Conservation (phyloP, 225 moss, liverwort and hornwort genomes). For the Straminergon stramineum region DNA sequence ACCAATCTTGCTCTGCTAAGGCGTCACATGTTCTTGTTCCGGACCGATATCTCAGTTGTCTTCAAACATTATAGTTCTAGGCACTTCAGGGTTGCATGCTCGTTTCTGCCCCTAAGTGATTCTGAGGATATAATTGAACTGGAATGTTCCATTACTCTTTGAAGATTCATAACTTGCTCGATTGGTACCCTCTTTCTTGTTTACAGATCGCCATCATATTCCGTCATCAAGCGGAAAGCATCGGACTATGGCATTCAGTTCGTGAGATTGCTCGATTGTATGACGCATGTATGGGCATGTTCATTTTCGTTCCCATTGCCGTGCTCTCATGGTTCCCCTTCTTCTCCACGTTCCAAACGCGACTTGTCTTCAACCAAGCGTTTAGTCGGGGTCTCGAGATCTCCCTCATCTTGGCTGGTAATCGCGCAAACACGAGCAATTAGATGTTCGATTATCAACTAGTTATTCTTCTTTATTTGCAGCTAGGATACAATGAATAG, state of each 20-base stretch:
- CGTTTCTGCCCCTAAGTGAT: not conserved
- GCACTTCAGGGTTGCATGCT: not conserved
- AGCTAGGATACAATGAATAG: not conserved
- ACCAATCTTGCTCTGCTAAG: not conserved
- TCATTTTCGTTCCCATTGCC: conserved; percentile 69
- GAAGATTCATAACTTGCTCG: not conserved
- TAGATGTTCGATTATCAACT: not conserved
- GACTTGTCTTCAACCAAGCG: conserved; percentile 85
- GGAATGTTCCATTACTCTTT: not conserved
- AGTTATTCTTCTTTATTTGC: not conserved
- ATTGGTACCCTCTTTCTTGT: not conserved
- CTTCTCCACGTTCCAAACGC: conserved; percentile 85
- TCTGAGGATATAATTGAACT: not conserved
- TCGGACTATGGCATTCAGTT: conserved; percentile 56
- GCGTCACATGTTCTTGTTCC: not conserved
- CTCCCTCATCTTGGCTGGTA: conserved; percentile 63
- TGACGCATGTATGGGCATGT: conserved; percentile 79
- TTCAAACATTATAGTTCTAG: not conserved
- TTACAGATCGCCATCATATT: conserved; percentile 62
- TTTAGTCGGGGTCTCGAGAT: conserved; percentile 95
- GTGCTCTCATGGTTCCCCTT: conserved; percentile 90
- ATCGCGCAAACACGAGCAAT: conserved; percentile 55
- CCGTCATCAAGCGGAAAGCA: conserved; percentile 32
- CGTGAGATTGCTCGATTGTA: conserved; percentile 69
- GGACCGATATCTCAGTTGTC: not conserved